Base-by-base conservation (phyloP, 192 early-diverging fungal species). In the Coemansia sp. region DNA sequence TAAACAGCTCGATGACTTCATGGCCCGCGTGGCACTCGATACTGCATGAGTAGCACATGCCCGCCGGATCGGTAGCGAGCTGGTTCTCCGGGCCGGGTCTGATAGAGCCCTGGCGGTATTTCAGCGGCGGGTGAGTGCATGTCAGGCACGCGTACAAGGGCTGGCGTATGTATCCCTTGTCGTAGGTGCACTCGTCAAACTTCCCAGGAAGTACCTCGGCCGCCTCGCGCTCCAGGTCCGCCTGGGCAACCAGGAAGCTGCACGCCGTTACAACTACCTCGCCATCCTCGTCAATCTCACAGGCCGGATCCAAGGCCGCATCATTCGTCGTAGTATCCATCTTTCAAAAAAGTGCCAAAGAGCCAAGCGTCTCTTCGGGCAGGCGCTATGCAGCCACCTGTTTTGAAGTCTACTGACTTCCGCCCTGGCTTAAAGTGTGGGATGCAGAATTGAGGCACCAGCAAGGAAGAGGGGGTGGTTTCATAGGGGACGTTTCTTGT, bases 1-100 rank as follows among this genome's bases (percentile, higher is more conserved):
- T 85, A 69, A 94, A 94, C 52, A 96, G 73, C 73, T 98, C 94
- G 37, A 93, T 83, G 12, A 95, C 77, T 8, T 95, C 86, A 73
- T 94, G 92, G 41, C 83, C 88, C 8, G 85, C 64, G 66, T 91
- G 90, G 65, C 90, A 93, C 33, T 87, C 82, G 41, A 93, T 91
- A 59, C 88, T 90, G 61, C 92, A 93, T 28, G 88, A 87, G 69
- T 91, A 91, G 70, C 92, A 92, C 71, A 88, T 85, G 23, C 88
- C 88, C 3, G 88, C 86, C 12, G 72, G 67, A 0, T 56, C 56
- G 0, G 65, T 70, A 28, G 48, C 10, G 21, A 14, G 26, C 25
- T 16, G 25, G 28, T 64, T 57, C 36, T 58, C 61, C 11, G 23
- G 33, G 23, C 23, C 47, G 26, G 13, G 9, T n/a, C 43, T 26